Percentiles rank a stretch among this genome's conserved stretches.
These are phyloP conservation scores for Pseudozyma thailandica DNA, from an alignment of 1,284 basidiomycete species.

Conservation along the genomic window DNA sequence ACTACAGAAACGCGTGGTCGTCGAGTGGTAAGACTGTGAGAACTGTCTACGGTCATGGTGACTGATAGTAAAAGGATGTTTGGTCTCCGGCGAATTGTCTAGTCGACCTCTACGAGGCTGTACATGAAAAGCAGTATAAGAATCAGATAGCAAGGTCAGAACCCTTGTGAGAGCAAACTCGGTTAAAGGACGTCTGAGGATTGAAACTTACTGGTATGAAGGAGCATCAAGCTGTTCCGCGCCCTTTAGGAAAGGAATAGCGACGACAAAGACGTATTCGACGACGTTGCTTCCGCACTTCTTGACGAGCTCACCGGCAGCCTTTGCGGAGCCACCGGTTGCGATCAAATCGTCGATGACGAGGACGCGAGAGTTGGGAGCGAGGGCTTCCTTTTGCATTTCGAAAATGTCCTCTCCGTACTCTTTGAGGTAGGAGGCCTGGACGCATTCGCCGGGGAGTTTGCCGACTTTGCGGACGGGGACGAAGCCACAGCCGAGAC, in stretches of 20 bases:
- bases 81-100: background rate
- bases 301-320: slow-evolving; percentile 88
- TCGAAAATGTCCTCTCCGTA: slow-evolving; percentile 97
- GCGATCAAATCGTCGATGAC: slow-evolving; percentile 97
- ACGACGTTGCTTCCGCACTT: slow-evolving; percentile 84
- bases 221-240: slow-evolving; percentile 84
- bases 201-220: slow-evolving; percentile 70
- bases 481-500: slow-evolving; percentile 93
- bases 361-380: slow-evolving; percentile 81
- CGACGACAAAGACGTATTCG: slow-evolving; percentile 95
- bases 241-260: slow-evolving; percentile 84
- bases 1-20: background rate
- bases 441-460: slow-evolving; percentile 84
- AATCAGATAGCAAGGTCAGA: too few relatives aligned
- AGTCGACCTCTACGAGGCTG: slow-evolving; percentile 55
- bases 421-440: slow-evolving; percentile 88
- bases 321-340: slow-evolving; percentile 93
- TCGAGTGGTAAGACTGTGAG: background rate
- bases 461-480: slow-evolving; percentile 95
- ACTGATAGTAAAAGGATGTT: too few relatives aligned
- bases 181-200: too few relatives aligned
- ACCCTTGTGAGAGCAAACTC: too few relatives aligned
- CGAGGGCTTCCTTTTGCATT: slow-evolving; percentile 89
- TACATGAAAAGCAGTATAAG: background rate
- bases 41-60: too few relatives aligned